Base-by-base conservation (phyloP, 2,329 filamentous ascomycete species). In the Myriosclerotinia curreyana region DNA sequence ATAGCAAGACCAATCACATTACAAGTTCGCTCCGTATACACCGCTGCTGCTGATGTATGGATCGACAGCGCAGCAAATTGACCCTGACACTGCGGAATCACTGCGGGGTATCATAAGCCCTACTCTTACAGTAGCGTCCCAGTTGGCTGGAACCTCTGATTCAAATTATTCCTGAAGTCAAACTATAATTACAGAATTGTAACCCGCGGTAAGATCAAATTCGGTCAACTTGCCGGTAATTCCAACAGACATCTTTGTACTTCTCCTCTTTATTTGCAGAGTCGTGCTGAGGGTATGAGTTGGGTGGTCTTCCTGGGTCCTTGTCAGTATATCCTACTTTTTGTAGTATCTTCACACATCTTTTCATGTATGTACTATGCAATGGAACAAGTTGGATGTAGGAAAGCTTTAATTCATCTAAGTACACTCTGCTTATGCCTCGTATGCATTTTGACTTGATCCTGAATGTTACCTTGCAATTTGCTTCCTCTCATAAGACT, bases 1-100 rank as follows among this genome's bases (percentile, higher is more conserved):
- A 15, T 49, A 15, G 22, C 12, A 17, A 12, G 14, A 12, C 12
- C 46, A 15, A 15, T 52, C 12, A 42, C 38, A 28, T 28, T 5
- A 9, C 2, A 55, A 40, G 17, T 25, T 42, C 9, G 28, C 25
- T 55, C 17, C 25, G 22, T 28, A 31, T 28, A n/a, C 25, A n/a
- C 17, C 17, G 42, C 25, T 20, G 25, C 38, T 40, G 38, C 25
- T 22, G 36, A 28, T 38, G n/a, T 28, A 55, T 55, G 53, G 36
- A 55, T 40, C 22, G 53, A 55, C 36, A 55, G 25, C 53, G 25
- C 53, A 55, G 38, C 53, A 42, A 55, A 31, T 42, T 22, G 36
- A 40, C 14, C 11, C 25, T 28, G 40, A 15, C 12, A 44, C 42
- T 44, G 20, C 20, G 42, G n/a, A 15, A 0, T 44, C 17, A 6